These are phyloP conservation scores for Calonectria honghensis DNA, from an alignment of 2,329 filamentous ascomycete genomes.

Conservation along the genomic window DNA sequence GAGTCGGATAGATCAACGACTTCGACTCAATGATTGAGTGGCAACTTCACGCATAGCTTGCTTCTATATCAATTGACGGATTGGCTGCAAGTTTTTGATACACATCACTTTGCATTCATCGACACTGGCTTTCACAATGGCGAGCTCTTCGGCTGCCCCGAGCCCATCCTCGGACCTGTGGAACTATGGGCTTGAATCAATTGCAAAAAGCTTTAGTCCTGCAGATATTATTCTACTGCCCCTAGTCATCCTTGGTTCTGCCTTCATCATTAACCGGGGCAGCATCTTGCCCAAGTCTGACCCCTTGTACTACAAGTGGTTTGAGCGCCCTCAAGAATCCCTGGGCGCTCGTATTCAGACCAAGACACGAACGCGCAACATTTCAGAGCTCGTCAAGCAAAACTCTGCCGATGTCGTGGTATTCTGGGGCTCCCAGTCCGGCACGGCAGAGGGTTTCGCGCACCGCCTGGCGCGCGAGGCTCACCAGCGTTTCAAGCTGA, in stretches of 20 bases:
- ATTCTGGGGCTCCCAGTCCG: conserved; percentile 39
- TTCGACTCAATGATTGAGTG: neutral
- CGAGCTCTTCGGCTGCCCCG: conserved; percentile 8
- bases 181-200: conserved; percentile 26
- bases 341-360: neutral
- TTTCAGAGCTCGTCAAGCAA: conserved; percentile 21
- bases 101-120: neutral
- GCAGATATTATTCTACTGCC: conserved; percentile 37
- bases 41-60: neutral
- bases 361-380: conserved; percentile 25
- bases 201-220: conserved; percentile 25
- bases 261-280: conserved; percentile 33
- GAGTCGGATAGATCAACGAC: conserved; percentile 7
- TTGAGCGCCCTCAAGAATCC: conserved; percentile 29
- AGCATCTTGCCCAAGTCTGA: conserved; percentile 34
- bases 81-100: neutral
- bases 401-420: conserved; percentile 33
- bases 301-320: conserved; percentile 36
- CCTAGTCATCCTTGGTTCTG: conserved; percentile 27
- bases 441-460: conserved; percentile 36
- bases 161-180: neutral
- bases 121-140: conserved; percentile 19
- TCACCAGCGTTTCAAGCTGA: conserved; percentile 35
- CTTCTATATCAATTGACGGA: neutral
- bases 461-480: conserved; percentile 33